These are phyloP conservation scores for Colletotrichum truncatum DNA, from an alignment of 2,329 filamentous ascomycete species.

Conservation along the genomic window DNA sequence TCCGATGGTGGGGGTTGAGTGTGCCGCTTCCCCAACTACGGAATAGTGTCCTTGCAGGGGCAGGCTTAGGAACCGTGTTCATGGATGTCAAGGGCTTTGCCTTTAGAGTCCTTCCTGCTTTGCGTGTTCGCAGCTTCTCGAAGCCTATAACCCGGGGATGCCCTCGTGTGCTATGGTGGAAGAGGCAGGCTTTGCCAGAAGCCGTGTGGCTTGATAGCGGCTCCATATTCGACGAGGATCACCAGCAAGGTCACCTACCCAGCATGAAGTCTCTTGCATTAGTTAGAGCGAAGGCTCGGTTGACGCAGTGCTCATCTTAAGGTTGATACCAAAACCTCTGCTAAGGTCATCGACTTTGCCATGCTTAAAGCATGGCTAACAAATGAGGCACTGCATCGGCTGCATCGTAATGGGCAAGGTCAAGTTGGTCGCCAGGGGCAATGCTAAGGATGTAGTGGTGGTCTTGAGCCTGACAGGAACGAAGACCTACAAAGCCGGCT, in stretches of 20 bases:
- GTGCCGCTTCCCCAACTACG: neutral
- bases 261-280: neutral
- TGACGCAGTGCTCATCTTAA: no score
- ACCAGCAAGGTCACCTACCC: neutral
- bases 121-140: constrained; percentile 2
- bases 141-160: neutral
- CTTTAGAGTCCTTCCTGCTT: neutral
- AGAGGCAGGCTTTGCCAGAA: neutral
- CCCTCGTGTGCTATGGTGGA: neutral
- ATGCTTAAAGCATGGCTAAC: no score
- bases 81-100: neutral
- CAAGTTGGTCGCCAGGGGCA: no score
- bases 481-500: no score
- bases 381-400: no score
- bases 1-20: neutral
- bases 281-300: no score
- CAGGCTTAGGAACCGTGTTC: neutral
- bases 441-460: no score
- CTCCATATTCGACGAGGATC: neutral
- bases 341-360: no score
- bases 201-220: neutral
- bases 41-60: neutral
- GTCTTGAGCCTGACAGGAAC: no score
- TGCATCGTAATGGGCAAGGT: no score
- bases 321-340: no score